Evolutionary conservation across 2,329 filamentous ascomycete species (phyloP), one percentile per base, ranked within the genome.

Genomic region (Fusarium musae): DNA sequence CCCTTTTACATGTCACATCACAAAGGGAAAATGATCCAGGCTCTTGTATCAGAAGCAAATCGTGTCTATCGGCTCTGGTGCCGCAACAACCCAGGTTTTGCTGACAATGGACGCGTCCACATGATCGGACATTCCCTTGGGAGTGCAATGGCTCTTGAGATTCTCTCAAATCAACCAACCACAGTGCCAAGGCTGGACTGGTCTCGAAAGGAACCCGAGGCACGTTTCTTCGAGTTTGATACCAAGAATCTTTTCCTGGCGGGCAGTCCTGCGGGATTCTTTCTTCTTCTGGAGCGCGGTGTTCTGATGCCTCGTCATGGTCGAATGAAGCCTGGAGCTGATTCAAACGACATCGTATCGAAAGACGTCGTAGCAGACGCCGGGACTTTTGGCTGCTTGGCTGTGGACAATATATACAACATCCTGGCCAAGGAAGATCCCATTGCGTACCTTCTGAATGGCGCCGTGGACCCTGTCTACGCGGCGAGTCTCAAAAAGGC

Each of bases 1-100:
- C 96, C 96, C 0, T 98, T 97, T 80, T 99, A 98, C 83, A 92
- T 99, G 83, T 98, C 96, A 1, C 93, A 97, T 66, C 96, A 98
- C 83, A 97, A 98, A 78, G 90, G 92, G 8, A 97, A 95, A 81
- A 98, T 99, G 95, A 93, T 97, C 57, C 88, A 92, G 47, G 95
- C 96, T 2, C 91, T 98, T 53, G 92, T 97, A 44, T 89, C 88
- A 66, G 96, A 99, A 83, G 96, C 96, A 12, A 99, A 99, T 78
- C 90, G 96, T 9, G 93, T 99, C n/a, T 98, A 97, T 80, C 90
- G 93, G 23, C 87, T 98, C 3, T 99, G 96, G 96, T 98, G 95
- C 79, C 88, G 89, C 52, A 98, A 98, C 79, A 98, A 99, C 72
- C 93, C 94, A 0, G 93, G 92, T 0, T 99, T 99, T 78, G 85